Evolutionary conservation across 805 yeast species (phyloP).

Genomic region (Candida coquimbonensis): DNA sequence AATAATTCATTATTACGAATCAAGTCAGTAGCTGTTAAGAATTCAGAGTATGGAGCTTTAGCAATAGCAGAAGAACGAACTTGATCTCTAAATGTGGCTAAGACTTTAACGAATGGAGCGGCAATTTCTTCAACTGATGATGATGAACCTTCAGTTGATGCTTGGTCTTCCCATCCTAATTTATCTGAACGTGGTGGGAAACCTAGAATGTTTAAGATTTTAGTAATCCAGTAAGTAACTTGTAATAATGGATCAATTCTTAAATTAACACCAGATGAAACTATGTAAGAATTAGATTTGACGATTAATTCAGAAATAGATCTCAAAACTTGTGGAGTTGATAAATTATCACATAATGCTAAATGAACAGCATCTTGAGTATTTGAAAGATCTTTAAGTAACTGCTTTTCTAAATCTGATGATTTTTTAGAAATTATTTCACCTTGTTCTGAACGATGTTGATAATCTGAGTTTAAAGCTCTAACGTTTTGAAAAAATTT

Average conservation of each 20-base stretch:
- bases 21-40: constrained; percentile 66
- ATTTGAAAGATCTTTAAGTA: constrained; percentile 41
- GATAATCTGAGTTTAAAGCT: constrained; percentile 67
- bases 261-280: constrained; percentile 41
- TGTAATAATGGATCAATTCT: constrained; percentile 61
- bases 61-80: constrained; percentile 72
- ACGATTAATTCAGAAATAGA: constrained; percentile 61
- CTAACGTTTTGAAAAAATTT: constrained; percentile 86
- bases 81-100: constrained; percentile 75
- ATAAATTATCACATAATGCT: constrained; percentile 83
- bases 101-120: constrained; percentile 72
- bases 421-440: constrained; percentile 56
- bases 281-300: constrained; percentile 64
- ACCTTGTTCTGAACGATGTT: constrained; percentile 41
- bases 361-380: constrained; percentile 58
- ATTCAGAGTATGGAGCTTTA: constrained; percentile 38
- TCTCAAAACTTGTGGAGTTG: constrained; percentile 71
- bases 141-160: neutral
- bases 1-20: constrained; percentile 68
- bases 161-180: constrained; percentile 70
- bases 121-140: constrained; percentile 53
- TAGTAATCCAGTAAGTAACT: constrained; percentile 62
- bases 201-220: constrained; percentile 67
- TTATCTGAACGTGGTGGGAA: constrained; percentile 61
- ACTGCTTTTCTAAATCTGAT: constrained; percentile 44